phyloP scores from a whole-genome alignment of 345 rosid species.

The Lepidium aucheri region DNA sequence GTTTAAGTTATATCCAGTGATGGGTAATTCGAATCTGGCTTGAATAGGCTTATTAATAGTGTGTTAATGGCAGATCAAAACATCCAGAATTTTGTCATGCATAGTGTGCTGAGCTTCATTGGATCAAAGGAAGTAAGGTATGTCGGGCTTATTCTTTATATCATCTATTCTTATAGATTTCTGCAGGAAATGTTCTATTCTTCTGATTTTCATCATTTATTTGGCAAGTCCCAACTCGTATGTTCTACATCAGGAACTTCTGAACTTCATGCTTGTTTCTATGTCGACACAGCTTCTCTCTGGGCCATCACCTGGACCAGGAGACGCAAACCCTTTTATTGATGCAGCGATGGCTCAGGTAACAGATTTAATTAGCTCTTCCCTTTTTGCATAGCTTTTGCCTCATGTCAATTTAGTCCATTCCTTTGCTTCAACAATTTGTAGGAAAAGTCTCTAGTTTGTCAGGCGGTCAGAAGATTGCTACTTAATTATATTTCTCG shows the following conservation, averaged over 20 bases:
- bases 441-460: conserved; percentile 70
- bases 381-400: background rate
- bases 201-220: conserved; percentile 34
- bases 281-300: conserved; percentile 93
- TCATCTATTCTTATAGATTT: background rate
- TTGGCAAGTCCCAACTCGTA: conserved; percentile 61
- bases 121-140: conserved; percentile 81
- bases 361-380: background rate
- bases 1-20: background rate
- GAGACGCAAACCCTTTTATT: conserved; percentile 74
- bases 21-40: background rate
- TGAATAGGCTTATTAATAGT: conserved; percentile 20
- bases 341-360: conserved; percentile 96
- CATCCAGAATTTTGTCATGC: conserved; percentile 67
- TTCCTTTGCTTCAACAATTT: conserved; percentile 13
- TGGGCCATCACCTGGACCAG: conserved; percentile 64
- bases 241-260: conserved; percentile 84
- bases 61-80: conserved; percentile 54
- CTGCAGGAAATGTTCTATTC: background rate
- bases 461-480: conserved; percentile 54
- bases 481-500: conserved; percentile 62
- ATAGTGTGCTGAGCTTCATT: conserved; percentile 62
- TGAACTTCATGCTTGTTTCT: conserved; percentile 71
- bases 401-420: background rate
- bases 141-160: conserved; percentile 2